Conservation (phyloP, 495 filamentous ascomycete species). For the Hypomontagnella submonticulosa region DNA sequence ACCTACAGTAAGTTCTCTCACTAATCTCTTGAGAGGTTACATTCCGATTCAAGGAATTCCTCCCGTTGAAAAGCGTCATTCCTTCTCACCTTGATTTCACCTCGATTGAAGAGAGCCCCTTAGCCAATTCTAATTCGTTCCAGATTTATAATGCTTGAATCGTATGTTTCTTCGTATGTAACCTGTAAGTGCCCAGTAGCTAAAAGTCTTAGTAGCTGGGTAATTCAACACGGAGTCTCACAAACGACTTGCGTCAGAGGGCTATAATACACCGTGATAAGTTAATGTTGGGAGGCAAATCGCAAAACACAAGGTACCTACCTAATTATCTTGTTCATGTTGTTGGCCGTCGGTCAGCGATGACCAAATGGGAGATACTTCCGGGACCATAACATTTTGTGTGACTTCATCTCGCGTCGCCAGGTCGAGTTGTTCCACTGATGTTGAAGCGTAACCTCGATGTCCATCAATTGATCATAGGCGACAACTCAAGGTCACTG, state of each 20-base stretch:
- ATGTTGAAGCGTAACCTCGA: neutral
- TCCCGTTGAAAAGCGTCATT: conserved; percentile 23
- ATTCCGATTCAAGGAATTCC: conserved; percentile 27
- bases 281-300: conserved; percentile 9
- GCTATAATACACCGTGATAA: neutral
- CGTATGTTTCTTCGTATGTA: neutral
- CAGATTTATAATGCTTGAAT: conserved; percentile 5
- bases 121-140: conserved; percentile 24
- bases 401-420: conserved; percentile 24
- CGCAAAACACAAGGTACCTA: no score
- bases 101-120: conserved; percentile 6
- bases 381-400: neutral
- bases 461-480: no score
- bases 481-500: no score
- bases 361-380: conserved; percentile 19
- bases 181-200: no score
- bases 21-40: conserved; percentile 19
- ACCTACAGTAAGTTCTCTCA: no score
- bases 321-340: neutral
- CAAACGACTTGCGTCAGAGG: no score
- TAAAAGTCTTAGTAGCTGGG: no score
- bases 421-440: conserved; percentile 7
- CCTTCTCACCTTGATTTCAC: neutral
- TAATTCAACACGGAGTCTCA: no score
- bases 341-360: conserved; percentile 7